Base-by-base conservation (phyloP, 495 filamentous ascomycete genomes). In the Cladorrhinum samala region DNA sequence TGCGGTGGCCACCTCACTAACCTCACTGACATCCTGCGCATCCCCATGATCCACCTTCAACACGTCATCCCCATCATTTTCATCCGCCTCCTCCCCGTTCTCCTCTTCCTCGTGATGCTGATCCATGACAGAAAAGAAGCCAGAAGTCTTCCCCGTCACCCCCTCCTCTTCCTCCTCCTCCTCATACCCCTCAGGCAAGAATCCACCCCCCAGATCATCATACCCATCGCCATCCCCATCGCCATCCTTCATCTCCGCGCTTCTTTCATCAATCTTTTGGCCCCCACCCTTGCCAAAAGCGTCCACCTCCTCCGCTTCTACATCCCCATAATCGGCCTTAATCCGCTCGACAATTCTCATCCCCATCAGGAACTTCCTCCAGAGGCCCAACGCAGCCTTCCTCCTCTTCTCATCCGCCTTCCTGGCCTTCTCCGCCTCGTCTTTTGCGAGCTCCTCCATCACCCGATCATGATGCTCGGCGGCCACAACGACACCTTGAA, bases 401-500 rank as follows among this genome's bases (percentile, higher is more conserved):
- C 87, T 82, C 17, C 86, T 76, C 70, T 95, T 96, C 40, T 83
- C 83, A 61, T 91, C 81, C 66, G 95, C 90, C 56, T 87, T 91
- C 54, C 82, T 79, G 40, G 72, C 80, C 55, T 83, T 80, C 67
- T 95, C 91, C 20, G 77, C 82, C 59, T 94, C 85, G n/a, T 91
- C 89, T 45, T 77, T 85, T 38, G 82, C 76, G 78, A 94, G 88
- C 53, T 91, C 87, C 63, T 93, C 89, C 60, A 86, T 81, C 6
- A 97, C 73, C 21, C 78, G 56, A 6, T 83, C 82, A 57, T 87
- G 81, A 58, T 95, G 77, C 65, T 91, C 91, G 46, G 77, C 77
- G 0, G 93, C 91, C 1, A 96, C 76, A 0, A 99, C 89, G 0
- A 97, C 89, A 0, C 94, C 93, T 45, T 89, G 83, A 40, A 97